Evolutionary conservation across 371 early-diverging fungal species (phyloP).

Genomic region (Phascolomyces articulosus): DNA sequence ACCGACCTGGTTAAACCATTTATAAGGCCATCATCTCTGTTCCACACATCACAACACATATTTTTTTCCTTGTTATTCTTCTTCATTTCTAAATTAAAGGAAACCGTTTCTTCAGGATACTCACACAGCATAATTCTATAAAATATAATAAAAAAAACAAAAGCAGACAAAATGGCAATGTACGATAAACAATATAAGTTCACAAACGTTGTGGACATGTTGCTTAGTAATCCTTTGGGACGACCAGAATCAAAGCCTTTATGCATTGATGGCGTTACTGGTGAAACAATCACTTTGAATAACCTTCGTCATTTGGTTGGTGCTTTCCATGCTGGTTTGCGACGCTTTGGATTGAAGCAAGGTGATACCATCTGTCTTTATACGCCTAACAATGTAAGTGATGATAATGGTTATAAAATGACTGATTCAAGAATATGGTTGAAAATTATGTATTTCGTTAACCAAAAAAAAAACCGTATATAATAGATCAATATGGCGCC

Average conservation of each 20-base stretch:
- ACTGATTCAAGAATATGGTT: no score
- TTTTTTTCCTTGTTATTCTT: no score
- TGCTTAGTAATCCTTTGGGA: slow-evolving; percentile 7
- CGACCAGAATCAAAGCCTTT: slow-evolving; percentile 12
- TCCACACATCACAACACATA: no score
- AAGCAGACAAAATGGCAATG: not conserved
- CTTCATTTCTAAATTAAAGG: no score
- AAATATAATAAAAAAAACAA: no score
- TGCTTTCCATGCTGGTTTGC: slow-evolving; percentile 16
- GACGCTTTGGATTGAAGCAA: slow-evolving; percentile 15
- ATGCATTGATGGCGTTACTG: slow-evolving; percentile 17
- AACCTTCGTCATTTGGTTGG: slow-evolving; percentile 3
- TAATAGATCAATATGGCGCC: slow-evolving; percentile 31
- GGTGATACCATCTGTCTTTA: slow-evolving; percentile 21
- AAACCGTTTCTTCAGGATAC: no score
- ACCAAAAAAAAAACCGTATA: no score
- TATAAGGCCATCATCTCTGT: no score
- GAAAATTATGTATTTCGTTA: no score
- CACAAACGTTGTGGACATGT: slow-evolving; percentile 12
- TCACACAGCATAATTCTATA: not conserved
- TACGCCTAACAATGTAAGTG: slow-evolving; percentile 22
- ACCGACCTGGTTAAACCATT: no score
- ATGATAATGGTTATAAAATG: not conserved
- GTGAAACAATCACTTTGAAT: slow-evolving; percentile 14
- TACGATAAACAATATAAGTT: slow-evolving; percentile 2